Conservation (phyloP, 2,329 filamentous ascomycete genomes). For the Alternaria arbusti region DNA sequence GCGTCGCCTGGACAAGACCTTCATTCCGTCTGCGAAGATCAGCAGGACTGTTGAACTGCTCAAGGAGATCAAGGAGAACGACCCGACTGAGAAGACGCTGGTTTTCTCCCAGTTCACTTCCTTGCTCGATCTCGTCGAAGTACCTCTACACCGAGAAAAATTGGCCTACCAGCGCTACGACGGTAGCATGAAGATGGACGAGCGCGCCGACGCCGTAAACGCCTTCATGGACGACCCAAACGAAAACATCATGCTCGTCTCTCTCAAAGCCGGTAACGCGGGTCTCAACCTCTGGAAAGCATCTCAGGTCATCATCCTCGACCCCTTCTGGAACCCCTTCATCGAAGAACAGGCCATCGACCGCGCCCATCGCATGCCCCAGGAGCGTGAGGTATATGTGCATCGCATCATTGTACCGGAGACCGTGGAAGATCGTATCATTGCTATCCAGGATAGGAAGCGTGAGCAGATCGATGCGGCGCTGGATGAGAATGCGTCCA, state of each 20-base stretch:
- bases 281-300: constrained; percentile 86
- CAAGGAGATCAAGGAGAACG: constrained; percentile 54
- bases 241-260: constrained; percentile 75
- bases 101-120: constrained; percentile 85
- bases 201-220: constrained; percentile 70
- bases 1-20: constrained; percentile 69
- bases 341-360: constrained; percentile 93
- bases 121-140: constrained; percentile 76
- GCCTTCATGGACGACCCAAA: constrained; percentile 69
- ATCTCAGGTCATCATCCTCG: constrained; percentile 85
- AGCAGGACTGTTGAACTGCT: constrained; percentile 72
- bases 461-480: constrained; percentile 77
- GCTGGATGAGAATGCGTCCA: constrained; percentile 75
- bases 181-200: constrained; percentile 71
- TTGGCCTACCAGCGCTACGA: constrained; percentile 74
- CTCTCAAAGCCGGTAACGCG: constrained; percentile 80
- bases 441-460: constrained; percentile 79
- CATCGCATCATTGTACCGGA: constrained; percentile 78
- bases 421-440: constrained; percentile 88
- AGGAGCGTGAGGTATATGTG: constrained; percentile 74
- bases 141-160: constrained; percentile 67
- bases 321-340: constrained; percentile 94
- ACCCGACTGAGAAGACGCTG: constrained; percentile 74
- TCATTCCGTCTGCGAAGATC: constrained; percentile 77
- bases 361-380: constrained; percentile 86